Percentiles rank a stretch among this genome's conserved stretches.
Evolutionary conservation across 192 early-diverging fungal species (phyloP).

Genomic region (Entrophospora sp.): DNA sequence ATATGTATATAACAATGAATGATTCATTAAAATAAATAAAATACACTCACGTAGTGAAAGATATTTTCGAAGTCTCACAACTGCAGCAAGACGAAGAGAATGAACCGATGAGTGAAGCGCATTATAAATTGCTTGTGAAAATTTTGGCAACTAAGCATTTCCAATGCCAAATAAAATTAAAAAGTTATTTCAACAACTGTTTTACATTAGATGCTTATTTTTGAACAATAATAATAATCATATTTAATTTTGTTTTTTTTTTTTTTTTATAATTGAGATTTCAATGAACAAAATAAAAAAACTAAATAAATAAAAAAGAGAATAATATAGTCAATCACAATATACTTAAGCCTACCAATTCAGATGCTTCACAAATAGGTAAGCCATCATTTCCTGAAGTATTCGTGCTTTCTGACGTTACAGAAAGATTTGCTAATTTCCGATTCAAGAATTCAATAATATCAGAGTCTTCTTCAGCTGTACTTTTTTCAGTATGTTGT

Average conservation of each 20-base stretch:
- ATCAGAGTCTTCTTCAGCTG: conserved; percentile 12
- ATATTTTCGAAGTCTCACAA: conserved; percentile 13
- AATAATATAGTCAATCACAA: background rate
- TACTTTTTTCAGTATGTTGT: conserved; percentile 6
- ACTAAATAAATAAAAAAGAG: background rate
- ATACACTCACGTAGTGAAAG: conserved; percentile 1
- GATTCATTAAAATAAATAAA: too few species aligned
- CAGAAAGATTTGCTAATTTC: conserved; percentile 8
- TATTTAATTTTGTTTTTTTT: too few species aligned
- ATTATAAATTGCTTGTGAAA: background rate
- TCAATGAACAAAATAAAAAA: background rate
- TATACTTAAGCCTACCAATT: too few species aligned
- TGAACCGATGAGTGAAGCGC: background rate
- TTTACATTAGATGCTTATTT: too few species aligned
- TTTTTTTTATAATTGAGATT: too few species aligned
- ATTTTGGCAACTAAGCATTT: conserved; percentile 4
- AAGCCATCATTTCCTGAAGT: background rate
- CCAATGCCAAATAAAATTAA: too few species aligned
- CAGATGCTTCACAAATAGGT: conserved; percentile 9
- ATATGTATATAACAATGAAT: too few species aligned
- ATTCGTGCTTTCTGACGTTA: background rate
- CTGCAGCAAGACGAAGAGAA: background rate
- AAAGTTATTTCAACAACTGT: too few species aligned
- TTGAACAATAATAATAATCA: too few species aligned
- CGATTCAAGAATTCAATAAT: conserved; percentile 10